Base-by-base conservation (phyloP, 2,329 filamentous ascomycete species). In the Mycocentrospora acerina region DNA sequence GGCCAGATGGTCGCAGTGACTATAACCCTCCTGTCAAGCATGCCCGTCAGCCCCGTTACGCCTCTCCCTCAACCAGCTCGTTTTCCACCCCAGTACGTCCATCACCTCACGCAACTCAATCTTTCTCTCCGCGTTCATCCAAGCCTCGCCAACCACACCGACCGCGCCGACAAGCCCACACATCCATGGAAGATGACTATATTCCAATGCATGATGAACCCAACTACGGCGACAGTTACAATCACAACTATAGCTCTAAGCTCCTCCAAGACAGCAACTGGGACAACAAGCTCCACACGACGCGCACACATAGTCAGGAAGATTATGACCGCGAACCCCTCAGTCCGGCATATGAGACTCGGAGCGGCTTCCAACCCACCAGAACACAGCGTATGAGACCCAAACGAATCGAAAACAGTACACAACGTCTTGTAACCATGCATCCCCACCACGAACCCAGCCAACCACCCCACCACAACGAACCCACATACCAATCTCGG, bases 191-290 rank as follows among this genome's bases (percentile, higher is more conserved):
- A 6, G 19, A 22, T 22, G 19, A 22, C 19, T 22, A 22, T 9
- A 9, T 22, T 9, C 9, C 9, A 9, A 22, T 9, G 9, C 19
- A 22, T 22, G 19, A 22, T 9, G 19, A 22, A n/a, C n/a, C n/a
- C n/a, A n/a, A n/a, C 19, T 22, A 22, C 19, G 19, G 9, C 19
- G 19, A 22, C 19, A 9, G 9, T 9, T 22, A 22, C 19, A 9
- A 22, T 22, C 19, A 36, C 18, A 35, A 22, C 16, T 34, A 25
- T 16, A 31, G 37, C 15, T 17, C 15, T 22, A 30, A 34, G 22
- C 28, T 37, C 2, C 29, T 40, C 24, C 37, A 44, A 22, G 39
- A 51, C 12, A 35, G 39, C 30, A 42, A 46, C n/a, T 51, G 44
- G 43, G 33, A 30, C 11, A 29, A 37, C 24, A 44, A 40, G 26